Evolutionary conservation across 345 rosid species (phyloP), one percentile per base, ranked within the genome.

Genomic region (Pseudoturritis turrita): DNA sequence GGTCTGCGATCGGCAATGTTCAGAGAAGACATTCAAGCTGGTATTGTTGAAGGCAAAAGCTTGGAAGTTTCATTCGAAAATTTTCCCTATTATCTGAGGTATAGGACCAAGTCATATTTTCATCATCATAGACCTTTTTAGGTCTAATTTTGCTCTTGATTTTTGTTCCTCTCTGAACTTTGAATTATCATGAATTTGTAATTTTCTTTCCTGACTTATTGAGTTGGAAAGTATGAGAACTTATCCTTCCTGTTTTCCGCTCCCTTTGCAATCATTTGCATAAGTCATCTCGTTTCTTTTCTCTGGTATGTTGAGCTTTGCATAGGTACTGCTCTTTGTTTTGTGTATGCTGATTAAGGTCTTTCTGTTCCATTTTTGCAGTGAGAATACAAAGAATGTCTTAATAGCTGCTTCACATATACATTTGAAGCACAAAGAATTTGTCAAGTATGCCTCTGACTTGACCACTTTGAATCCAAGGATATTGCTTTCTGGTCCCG

Each of bases 71-170:
- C 98, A 67, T 89, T 93, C 65, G 89, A 90, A 29, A 72, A 81
- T 57, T 93, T 93, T 63, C 98, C 98, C 26, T 90, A 93, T 73
- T 89, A 88, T 82, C 76, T 93, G 66, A 93, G 98, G 98, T 93
- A 79, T 65, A 36, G 5, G 57, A 35, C 15, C 51, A 25, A 57
- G 52, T 68, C 52, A 71, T 26, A 45, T 66, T 6, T 77, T 43
- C 49, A 19, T 41, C 66, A 50, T 63, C 45, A 26, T 68, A 54
- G 23, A 31, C 41, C 41, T 37, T 35, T 47, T 45, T 33, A 36
- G 57, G 14, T 35, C 35, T 45, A 33, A 21, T n/a, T 31, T 55
- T 55, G 13, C 65, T 56, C 29, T 36, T 26, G 8, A 3, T 62
- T 14, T 43, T 37, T 53, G 5, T 12, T 4, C 13, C 18, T 56